Evolutionary conservation across 2,329 filamentous ascomycete genomes (phyloP).

Genomic region (Hymenoscyphus occultus): DNA sequence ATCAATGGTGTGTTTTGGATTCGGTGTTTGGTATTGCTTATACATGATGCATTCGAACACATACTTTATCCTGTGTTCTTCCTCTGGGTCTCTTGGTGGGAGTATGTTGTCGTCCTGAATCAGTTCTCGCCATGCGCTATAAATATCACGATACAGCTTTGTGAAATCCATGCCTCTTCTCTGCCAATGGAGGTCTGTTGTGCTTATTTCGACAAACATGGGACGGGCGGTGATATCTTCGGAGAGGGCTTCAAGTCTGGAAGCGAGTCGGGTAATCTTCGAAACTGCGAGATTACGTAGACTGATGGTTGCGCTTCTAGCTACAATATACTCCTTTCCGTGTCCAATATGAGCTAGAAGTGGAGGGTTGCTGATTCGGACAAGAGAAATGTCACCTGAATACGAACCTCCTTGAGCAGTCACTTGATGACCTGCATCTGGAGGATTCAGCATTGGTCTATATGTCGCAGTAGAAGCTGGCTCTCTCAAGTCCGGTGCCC

Average conservation of each 20-base stretch:
- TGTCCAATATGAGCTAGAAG: neutral
- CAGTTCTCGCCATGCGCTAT: neutral
- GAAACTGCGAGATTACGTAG: neutral
- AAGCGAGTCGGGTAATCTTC: neutral
- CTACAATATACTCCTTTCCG: neutral
- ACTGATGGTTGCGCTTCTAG: constrained; percentile 1
- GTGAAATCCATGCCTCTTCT: neutral
- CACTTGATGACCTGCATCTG: neutral
- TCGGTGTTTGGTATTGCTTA: neutral
- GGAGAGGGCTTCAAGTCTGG: neutral
- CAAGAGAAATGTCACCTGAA: neutral
- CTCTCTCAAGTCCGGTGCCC: neutral
- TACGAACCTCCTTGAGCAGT: neutral
- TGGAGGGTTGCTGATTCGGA: neutral
- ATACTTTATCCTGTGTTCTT: neutral
- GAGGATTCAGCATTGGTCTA: neutral
- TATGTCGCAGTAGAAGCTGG: neutral
- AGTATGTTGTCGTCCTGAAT: neutral
- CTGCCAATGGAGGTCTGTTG: neutral
- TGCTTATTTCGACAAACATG: neutral
- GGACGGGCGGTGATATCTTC: neutral
- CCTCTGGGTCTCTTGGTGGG: neutral
- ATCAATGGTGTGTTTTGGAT: neutral
- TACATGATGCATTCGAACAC: neutral
- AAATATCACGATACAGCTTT: neutral